Conservation (phyloP, 1,284 basidiomycete genomes). For the Leccinum subspadiceum region DNA sequence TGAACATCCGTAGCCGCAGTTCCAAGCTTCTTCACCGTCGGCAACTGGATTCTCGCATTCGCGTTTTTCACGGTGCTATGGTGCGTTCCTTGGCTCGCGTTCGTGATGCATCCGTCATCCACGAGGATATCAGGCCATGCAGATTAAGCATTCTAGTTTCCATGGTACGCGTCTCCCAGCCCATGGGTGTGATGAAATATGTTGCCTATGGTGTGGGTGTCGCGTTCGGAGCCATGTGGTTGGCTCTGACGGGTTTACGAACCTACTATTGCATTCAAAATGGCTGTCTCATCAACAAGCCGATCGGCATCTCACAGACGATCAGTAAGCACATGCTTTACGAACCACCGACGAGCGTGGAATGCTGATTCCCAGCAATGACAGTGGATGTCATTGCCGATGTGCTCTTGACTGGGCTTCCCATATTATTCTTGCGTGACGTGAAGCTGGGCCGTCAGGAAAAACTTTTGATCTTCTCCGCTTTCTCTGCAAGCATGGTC, state of each 20-base stretch:
- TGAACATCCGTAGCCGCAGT: not conserved
- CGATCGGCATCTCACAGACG: slow-evolving; percentile 11
- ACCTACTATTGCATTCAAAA: slow-evolving; percentile 1
- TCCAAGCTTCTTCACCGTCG: slow-evolving; percentile 1
- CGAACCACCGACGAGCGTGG: not conserved
- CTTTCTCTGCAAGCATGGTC: slow-evolving; percentile 15
- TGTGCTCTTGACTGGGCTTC: slow-evolving; percentile 10
- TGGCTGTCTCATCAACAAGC: slow-evolving; percentile 2
- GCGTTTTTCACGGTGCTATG: slow-evolving; percentile 15
- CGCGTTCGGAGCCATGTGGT: slow-evolving; percentile 11
- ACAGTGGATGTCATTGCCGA: slow-evolving; percentile 18
- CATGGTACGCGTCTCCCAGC: slow-evolving; percentile 13
- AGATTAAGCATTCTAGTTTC: slow-evolving; percentile 18
- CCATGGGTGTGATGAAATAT: not conserved
- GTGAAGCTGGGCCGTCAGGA: slow-evolving; percentile 8
- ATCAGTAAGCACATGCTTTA: slow-evolving; percentile 9
- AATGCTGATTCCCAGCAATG: not conserved
- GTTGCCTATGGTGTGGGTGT: slow-evolving; percentile 2
- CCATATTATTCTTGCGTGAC: slow-evolving; percentile 11
- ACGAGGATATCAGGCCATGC: slow-evolving; percentile 6
- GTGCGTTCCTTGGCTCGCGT: slow-evolving; percentile 4
- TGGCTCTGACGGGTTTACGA: slow-evolving; percentile 8
- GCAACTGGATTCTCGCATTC: slow-evolving; percentile 12
- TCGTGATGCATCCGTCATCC: not conserved
- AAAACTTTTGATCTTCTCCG: slow-evolving; percentile 11